Base-by-base conservation (phyloP, 129 eudicot species). In the Chrysanthemum seticuspe region DNA sequence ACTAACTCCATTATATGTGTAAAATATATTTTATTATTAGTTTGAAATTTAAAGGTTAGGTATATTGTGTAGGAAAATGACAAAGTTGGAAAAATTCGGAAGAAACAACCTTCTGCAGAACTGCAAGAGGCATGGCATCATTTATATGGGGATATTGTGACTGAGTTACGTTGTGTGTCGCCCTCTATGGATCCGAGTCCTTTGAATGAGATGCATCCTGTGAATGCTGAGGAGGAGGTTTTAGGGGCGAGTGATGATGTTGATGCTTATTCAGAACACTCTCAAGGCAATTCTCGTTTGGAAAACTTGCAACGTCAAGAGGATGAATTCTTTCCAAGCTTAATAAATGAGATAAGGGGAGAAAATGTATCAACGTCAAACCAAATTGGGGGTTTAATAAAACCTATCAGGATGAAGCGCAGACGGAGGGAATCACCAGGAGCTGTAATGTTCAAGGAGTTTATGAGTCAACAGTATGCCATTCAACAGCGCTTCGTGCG, bases 41-140 rank as follows among this genome's bases (percentile, higher is more conserved):
- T 36, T 36, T 36, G 44, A 36, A 36, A 36, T 40, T 40, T 10
- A 40, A 40, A 1, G 10, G 47, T 40, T 40, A 40, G 10, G 2
- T 40, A 40, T 40, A 40, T 40, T 40, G 47, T 40, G 47, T 40
- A 40, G 47, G 47, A 45, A 47, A 61, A 47, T 13, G 51, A 29
- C 13, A 48, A 57, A 11, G n/a, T 71, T 36, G 45, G 48, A 57
- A 16, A 14, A 44, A 2, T 71, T 71, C 40, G 21, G 14, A 71
- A 57, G 9, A 57, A 55, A 4, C 75, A 71, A 44, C 75, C 75
- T 25, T 71, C 75, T 40, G 45, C 3, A 40, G 40, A 71, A 13
- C 15, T 71, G 21, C 66, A 71, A 61, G 66, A 71, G 55, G 75
- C 54, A 71, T 71, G 75, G 66, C 50, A 57, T 44, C 56, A 36